Conservation (phyloP, 2,329 filamentous ascomycete species). For the Aspergillus quadricinctus region DNA sequence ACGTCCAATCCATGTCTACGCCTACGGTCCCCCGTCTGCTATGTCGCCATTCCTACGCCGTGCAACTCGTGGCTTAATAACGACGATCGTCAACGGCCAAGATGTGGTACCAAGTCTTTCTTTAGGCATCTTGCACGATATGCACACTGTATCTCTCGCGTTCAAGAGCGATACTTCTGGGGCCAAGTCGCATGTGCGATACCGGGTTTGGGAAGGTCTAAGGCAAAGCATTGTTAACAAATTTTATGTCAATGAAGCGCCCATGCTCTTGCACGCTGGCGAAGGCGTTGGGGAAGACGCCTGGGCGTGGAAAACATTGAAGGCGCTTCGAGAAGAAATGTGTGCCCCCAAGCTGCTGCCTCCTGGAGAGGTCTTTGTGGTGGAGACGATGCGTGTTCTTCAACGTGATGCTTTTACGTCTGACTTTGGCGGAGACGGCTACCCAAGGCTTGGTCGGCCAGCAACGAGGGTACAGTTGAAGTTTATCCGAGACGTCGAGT, state of each 20-base stretch:
- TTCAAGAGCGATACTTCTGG: slow-evolving; percentile 68
- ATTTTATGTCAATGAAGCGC: slow-evolving; percentile 53
- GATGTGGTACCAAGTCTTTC: slow-evolving; percentile 72
- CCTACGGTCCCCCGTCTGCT: slow-evolving; percentile 70
- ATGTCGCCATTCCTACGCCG: slow-evolving; percentile 66
- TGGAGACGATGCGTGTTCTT: slow-evolving; percentile 65
- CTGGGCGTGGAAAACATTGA: slow-evolving; percentile 66
- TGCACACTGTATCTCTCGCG: slow-evolving; percentile 66
- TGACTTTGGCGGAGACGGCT: slow-evolving; percentile 39
- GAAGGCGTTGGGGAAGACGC: slow-evolving; percentile 57
- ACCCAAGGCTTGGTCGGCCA: slow-evolving; percentile 54
- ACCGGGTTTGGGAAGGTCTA: slow-evolving; percentile 62
- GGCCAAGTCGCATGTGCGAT: slow-evolving; percentile 63
- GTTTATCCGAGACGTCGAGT: slow-evolving; percentile 68
- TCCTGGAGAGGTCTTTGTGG: slow-evolving; percentile 70
- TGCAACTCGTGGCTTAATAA: slow-evolving; percentile 69
- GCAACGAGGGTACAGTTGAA: slow-evolving; percentile 66
- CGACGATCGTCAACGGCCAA: slow-evolving; percentile 67
- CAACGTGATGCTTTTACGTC: slow-evolving; percentile 61
- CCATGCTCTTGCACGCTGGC: slow-evolving; percentile 40
- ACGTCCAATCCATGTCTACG: slow-evolving; percentile 72
- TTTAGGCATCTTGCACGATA: slow-evolving; percentile 68
- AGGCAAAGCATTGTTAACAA: slow-evolving; percentile 58
- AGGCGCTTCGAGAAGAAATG: slow-evolving; percentile 64
- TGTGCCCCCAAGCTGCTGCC: slow-evolving; percentile 66